phyloP scores from a whole-genome alignment of 108 stramenopile genomes.

The Nannochloropsis gaditana region DNA sequence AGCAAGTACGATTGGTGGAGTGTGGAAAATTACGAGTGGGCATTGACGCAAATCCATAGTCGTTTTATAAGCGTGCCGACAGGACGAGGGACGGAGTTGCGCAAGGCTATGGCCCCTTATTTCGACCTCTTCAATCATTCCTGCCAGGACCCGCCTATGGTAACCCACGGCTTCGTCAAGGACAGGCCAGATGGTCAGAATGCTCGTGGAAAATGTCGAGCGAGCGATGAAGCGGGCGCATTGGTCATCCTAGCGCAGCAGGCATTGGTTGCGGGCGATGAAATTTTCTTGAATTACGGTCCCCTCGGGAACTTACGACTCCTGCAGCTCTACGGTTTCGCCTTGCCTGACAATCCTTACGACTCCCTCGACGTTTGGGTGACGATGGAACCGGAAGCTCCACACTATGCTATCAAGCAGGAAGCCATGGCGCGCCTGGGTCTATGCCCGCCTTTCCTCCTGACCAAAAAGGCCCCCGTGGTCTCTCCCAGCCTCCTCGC shows the following conservation, averaged over 20 bases:
- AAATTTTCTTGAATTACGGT: not conserved
- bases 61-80: not conserved
- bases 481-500: constrained; percentile 10
- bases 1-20: not conserved
- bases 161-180: not conserved
- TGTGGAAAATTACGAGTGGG: not conserved
- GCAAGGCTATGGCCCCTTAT: constrained; percentile 16
- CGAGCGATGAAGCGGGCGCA: not conserved
- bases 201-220: not conserved
- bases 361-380: not conserved
- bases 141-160: not conserved
- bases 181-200: not conserved
- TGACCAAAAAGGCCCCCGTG: not conserved
- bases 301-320: not conserved
- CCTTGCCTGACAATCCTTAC: not conserved
- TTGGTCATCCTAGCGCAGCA: not conserved
- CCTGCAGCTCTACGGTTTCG: not conserved
- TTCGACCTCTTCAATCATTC: constrained; percentile 20
- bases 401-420: not conserved
- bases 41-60: not conserved
- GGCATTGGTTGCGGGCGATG: not conserved
- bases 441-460: not conserved
- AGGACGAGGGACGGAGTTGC: not conserved
- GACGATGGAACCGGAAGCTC: not conserved
- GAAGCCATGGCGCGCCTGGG: not conserved